A percentile compares a stretch with the other conserved stretches of the same genome.
Evolutionary conservation across 305 asterid genomes (phyloP).

Genomic region (Fraxinus paxiana): DNA sequence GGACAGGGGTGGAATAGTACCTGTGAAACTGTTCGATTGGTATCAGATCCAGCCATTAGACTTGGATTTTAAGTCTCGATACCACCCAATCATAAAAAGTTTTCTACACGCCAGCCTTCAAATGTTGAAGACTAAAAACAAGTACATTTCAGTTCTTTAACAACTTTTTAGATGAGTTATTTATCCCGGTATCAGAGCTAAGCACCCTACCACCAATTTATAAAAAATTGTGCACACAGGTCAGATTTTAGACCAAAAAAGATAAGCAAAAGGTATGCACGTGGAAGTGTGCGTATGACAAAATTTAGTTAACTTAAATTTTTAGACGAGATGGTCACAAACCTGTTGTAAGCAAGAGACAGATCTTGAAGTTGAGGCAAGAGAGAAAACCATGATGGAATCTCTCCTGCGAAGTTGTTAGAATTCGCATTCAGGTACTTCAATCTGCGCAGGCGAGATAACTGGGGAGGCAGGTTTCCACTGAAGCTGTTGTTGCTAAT

Average conservation of each 20-base stretch:
- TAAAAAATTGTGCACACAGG: background rate
- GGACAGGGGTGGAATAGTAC: constrained; percentile 23
- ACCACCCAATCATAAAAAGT: background rate
- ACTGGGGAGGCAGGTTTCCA: constrained; percentile 29
- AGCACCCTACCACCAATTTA: background rate
- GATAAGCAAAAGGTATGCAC: background rate
- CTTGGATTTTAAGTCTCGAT: background rate
- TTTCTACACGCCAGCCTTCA: background rate
- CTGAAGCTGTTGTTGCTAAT: constrained; percentile 28
- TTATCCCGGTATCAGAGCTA: background rate
- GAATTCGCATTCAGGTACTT: constrained; percentile 15
- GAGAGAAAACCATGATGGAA: constrained; percentile 26
- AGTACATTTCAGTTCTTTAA: background rate
- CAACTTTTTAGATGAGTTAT: background rate
- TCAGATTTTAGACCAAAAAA: background rate
- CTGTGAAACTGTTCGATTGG: constrained; percentile 20
- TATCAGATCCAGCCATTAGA: background rate
- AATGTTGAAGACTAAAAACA: background rate
- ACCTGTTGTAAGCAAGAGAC: constrained; percentile 22
- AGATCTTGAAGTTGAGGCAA: constrained; percentile 23
- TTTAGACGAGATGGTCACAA: background rate
- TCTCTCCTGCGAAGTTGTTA: constrained; percentile 24
- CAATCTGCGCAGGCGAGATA: constrained; percentile 26
- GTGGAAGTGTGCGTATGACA: background rate
- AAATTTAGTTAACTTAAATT: background rate